Base-by-base conservation (phyloP, 805 yeast genomes). In the Nakazawaea ernobii region DNA sequence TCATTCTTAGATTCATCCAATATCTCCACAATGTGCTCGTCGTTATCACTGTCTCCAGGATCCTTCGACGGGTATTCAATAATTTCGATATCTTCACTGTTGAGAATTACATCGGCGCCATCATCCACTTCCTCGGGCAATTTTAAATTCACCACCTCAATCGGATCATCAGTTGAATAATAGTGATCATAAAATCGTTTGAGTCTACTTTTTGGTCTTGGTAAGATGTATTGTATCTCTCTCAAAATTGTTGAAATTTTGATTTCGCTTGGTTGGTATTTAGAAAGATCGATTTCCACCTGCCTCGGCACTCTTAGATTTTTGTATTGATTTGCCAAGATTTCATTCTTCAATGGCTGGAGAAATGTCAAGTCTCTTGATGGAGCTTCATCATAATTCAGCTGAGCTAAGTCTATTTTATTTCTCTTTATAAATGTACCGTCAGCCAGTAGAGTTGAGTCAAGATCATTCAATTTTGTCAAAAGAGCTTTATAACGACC, bases 131-230 rank as follows among this genome's bases (percentile, higher is more conserved):
- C 39, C 42, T 56, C 59, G 14, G 46, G 48, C 14, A 62, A 53
- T 2, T 62, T 58, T 45, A 78, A 67, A 13, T 51, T 55, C 2
- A 82, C 59, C 8, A 61, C 59, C 35, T 77, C 82, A 2, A 81
- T 62, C 0, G 82, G 72, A 2, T 63, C 66, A 32, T 74, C 79
- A 0, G 77, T 66, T 28, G 77, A 67, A 11, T 66, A 54, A 53
- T 84, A 83, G 0, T 77, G 73, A 53, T 83, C 88, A 29, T 70
- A 59, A 30, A 67, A 59, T 53, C 66, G 76, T 5, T 71, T 56
- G 38, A 39, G 37, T 17, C 71, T 75, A 3, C 71, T 62, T 49
- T 69, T 74, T 3, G 78, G 70, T 35, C 57, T 65, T 1, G 70
- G 69, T n/a, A 67, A 46, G 2, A 56, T 39, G 5, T 55, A 57